Evolutionary conservation across 2,329 filamentous ascomycete genomes (phyloP), one percentile per base, ranked within the genome.

Genomic region (Colletotrichum sublineola): DNA sequence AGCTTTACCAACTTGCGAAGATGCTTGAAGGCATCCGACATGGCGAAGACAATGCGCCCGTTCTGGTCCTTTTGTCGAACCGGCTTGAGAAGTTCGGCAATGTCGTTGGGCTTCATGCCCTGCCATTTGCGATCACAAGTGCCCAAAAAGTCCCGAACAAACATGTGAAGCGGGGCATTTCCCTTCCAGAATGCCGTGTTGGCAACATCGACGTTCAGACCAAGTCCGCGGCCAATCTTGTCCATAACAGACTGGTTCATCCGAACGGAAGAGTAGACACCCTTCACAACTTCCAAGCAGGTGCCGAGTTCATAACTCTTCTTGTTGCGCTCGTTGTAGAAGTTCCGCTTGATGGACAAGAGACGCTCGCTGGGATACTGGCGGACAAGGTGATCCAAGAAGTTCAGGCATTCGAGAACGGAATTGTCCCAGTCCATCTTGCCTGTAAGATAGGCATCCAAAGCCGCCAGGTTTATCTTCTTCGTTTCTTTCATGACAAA

Each of bases 161-260:
- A 65, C n/a, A 57, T n/a, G 53, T 71, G 67, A 3, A 82, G 76
- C 24, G 83, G 81, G 5, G 89, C 63, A 1, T 78, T 78, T 0
- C 78, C 81, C 0, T 82, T 87, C 92, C 94, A 98, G 83, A 99
- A 99, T 15, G 93, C 93, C 0, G 94, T 93, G 79, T 98, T 97
- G 68, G 95, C 92, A 40, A 97, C 93, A 77, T 99, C 96, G 14
- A 97, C 90, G 76, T 98, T 98, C 79, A 99, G 84, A 0, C 93
- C 90, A 7, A 98, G 86, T 11, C 89, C 90, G 36, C 89, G 87
- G 42, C 89, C 86, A 46, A 73, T 36, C 1, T 84, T 82, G 68
- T 74, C 77, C 73, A 76, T 81, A 77, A 80, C 83, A 73, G 77
- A 80, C 73, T 94, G 87, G 58, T 92, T 92, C 31, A 96, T 88